Evolutionary conservation across 176 grass and related monocot genomes (phyloP), one percentile per base, ranked within the genome.

Genomic region (Oryza glumipatula): DNA sequence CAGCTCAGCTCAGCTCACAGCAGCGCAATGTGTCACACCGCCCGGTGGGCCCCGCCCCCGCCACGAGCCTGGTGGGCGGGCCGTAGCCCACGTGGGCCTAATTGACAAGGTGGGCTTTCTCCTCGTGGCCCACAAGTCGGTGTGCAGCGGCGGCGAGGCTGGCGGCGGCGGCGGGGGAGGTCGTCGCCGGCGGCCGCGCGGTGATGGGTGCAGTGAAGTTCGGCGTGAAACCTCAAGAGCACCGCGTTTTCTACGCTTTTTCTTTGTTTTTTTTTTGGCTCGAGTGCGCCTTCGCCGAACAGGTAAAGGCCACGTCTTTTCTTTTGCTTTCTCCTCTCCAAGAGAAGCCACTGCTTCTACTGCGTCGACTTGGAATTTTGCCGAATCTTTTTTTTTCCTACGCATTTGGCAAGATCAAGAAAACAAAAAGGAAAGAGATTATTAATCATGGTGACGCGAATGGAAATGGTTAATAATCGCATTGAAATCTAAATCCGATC

Each of bases 301-400:
- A 72, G 76, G 58, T 80, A 79, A 61, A 70, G 9, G 43, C 13
- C 49, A 54, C 76, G 76, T 58, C 14, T 80, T 80, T 71, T 39
- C 22, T 48, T 45, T 70, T 74, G 49, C 72, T 70, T 80, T 80
- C 58, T 63, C 58, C 6, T 24, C 73, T 15, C 44, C 60, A 80
- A 74, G 30, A 2, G 30, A 32, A 32, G 60, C 33, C 54, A 74
- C 45, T 24, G n/a, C n/a, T 30, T 74, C 73, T 3, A 41, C 14
- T 6, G 15, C 64, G 7, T 30, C 33, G 19, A 39, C 52, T 14
- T 47, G 47, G 43, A 72, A 13, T 45, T 63, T 9, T 22, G 19
- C 52, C 4, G 14, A 9, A 22, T n/a, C 3, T 49, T n/a, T 60
- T 60, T 17, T 16, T 21, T 58, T 63, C n/a, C 58, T 23, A 63